Base-by-base conservation (phyloP, 2,329 filamentous ascomycete species). In the Exophiala aquamarina region DNA sequence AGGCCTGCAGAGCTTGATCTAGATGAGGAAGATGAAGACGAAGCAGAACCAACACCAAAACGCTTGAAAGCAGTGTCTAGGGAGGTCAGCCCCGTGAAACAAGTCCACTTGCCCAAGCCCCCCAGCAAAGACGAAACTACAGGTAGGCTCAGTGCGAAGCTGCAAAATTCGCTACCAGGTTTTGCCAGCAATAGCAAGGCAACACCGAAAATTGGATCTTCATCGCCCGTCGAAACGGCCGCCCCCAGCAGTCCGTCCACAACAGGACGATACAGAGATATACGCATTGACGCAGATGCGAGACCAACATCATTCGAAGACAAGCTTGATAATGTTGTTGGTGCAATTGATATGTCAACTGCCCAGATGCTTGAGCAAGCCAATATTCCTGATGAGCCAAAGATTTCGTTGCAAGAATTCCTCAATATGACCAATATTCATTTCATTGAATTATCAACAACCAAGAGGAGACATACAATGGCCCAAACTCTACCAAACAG, bases 371-470 rank as follows among this genome's bases (percentile, higher is more conserved):
- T 55, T 29, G 37, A 47, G 21, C 14, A 49, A 56, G 21, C 38
- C 66, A n/a, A 61, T 70, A 6, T 26, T 11, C 39, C 61, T 2
- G 68, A 76, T 34, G 66, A 70, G 4, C 77, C 81, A n/a, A 74
- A 74, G 17, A 90, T 95, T 44, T 86, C 91, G 36, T 75, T 98
- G 3, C 89, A 95, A 59, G 87, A 95, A 43, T 98, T 98, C 69
- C 72, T 98, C 35, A 89, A 94, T 54, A 84, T 95, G 82, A 96
- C 92, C 2, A 94, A 89, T 49, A 95, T 98, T 61, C 88, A 91
- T 44, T 98, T 98, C 70, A 96, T 98, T 87, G 93, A 98, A 64
- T 76, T 98, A 40, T 95, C 86, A n/a, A 95, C 92, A 0, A 96
- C 91, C 1, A 97, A 97, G 66, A 79, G 92, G 57, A 81, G 93